Evolutionary conservation across 495 filamentous ascomycete genomes (phyloP).

Genomic region (Penicillium chermesinum): DNA sequence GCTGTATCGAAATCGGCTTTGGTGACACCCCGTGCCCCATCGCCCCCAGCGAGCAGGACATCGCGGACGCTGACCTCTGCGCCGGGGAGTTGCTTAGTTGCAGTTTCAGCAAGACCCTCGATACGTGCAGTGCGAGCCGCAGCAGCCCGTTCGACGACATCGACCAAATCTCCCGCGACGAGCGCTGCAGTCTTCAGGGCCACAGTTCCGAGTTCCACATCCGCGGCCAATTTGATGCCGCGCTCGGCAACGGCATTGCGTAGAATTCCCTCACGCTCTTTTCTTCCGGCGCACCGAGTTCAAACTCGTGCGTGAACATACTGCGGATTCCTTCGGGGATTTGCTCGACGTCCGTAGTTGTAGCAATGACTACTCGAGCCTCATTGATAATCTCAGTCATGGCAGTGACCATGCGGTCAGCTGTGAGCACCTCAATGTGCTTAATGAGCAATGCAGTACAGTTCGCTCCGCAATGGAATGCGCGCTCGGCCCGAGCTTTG

Average conservation of each 20-base stretch:
- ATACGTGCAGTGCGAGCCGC: conserved; percentile 69
- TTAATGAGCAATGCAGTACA: conserved; percentile 76
- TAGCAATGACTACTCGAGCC: conserved; percentile 78
- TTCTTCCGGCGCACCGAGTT: conserved; percentile 89
- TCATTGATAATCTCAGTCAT: conserved; percentile 72
- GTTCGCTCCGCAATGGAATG: conserved; percentile 78
- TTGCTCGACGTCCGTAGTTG: conserved; percentile 91
- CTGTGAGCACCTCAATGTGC: conserved; percentile 86
- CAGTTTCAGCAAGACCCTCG: conserved; percentile 55
- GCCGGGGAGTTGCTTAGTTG: conserved; percentile 29
- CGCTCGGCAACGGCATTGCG: conserved; percentile 69
- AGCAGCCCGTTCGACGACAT: conserved; percentile 86
- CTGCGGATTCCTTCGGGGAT: conserved; percentile 83
- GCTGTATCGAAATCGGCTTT: conserved; percentile 84
- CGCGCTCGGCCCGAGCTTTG: conserved; percentile 80
- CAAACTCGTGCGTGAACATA: conserved; percentile 92
- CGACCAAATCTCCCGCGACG: conserved; percentile 88
- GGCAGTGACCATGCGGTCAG: conserved; percentile 78
- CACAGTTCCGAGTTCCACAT: conserved; percentile 76
- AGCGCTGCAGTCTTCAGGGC: conserved; percentile 94
- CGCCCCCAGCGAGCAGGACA: conserved; percentile 83
- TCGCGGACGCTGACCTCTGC: conserved; percentile 64
- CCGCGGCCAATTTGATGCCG: conserved; percentile 63
- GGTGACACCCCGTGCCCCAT: conserved; percentile 69
- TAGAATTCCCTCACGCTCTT: conserved; percentile 86